Base-by-base conservation (phyloP, 495 filamentous ascomycete genomes). In the Lasiosphaeris hirsuta region DNA sequence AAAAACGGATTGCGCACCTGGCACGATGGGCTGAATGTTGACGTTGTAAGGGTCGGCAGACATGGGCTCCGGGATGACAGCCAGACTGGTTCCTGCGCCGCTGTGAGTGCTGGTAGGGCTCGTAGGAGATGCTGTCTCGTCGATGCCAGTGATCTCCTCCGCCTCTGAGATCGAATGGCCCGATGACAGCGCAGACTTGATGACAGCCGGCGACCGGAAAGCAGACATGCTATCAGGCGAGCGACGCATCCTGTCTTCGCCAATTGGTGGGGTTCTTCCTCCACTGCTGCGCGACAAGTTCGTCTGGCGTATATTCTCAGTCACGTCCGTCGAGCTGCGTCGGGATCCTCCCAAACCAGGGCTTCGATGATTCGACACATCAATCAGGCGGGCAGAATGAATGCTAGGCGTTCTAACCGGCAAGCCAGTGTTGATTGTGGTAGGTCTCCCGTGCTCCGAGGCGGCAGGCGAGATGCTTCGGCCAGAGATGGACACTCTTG, bases 401-500 rank as follows among this genome's bases (percentile, higher is more conserved):
- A 79, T 69, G 58, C 81, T 81, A 5, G 70, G 70, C n/a, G 81
- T 72, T 41, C 76, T 70, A n/a, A 63, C 63, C 10, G 70, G 74
- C 43, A 77, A 39, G 51, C 61, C 68, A 10, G 69, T 69, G 65
- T 57, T 71, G 58, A 78, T 69, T 36, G 72, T 59, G 15, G 68
- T 39, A 3, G 72, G 75, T 42, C 53, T 74, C 7, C 70, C 72
- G 43, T 64, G 63, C 7, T 76, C 74, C 2, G 77, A 75, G 1
- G 62, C 63, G 7, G 75, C 53, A 10, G 75, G 72, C 7, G 77
- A 77, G 8, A 68, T 63, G 58, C 67, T 69, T 2, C 71, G 68
- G 40, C 77, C 78, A 49, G 75, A 72, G 37, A 84, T 76, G 1
- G 81, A 84, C n/a, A 82, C 67, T 35, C 81, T 69, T 19, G 79